Percentiles rank a stretch among this genome's conserved stretches.
These are phyloP conservation scores for Solanum acaule DNA, from an alignment of 257 asterid genomes.

Conservation along the genomic window DNA sequence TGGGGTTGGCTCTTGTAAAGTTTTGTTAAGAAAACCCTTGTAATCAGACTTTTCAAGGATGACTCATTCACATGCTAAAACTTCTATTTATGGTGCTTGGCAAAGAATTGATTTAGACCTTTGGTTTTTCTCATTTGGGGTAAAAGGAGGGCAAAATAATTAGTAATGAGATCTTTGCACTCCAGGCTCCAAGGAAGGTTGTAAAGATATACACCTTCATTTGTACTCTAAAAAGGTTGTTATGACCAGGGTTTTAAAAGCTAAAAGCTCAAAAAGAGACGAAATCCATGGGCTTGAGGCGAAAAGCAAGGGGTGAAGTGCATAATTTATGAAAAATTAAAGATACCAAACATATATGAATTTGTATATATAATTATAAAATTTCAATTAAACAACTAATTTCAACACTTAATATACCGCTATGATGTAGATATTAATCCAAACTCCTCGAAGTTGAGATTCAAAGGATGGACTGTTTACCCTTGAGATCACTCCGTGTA, in stretches of 20 bases:
- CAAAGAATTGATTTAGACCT: too few relatives aligned
- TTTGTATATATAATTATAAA: background rate
- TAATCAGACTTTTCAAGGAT: too few relatives aligned
- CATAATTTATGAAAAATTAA: background rate
- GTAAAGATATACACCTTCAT: too few relatives aligned
- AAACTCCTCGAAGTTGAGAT: background rate
- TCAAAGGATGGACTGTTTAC: background rate
- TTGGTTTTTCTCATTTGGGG: too few relatives aligned
- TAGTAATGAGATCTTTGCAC: too few relatives aligned
- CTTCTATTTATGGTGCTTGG: too few relatives aligned
- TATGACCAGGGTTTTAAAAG: background rate
- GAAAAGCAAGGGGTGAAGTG: background rate
- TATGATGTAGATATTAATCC: background rate
- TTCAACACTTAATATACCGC: background rate
- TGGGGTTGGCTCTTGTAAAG: too few relatives aligned
- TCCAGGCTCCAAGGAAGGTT: too few relatives aligned
- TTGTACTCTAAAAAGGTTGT: too few relatives aligned
- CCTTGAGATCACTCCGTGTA: background rate
- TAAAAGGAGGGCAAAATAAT: too few relatives aligned
- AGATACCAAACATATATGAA: background rate
- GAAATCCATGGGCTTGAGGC: background rate
- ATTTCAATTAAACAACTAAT: background rate
- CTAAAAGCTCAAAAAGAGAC: background rate
- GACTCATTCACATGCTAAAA: too few relatives aligned
- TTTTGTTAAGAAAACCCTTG: too few relatives aligned